phyloP scores from a whole-genome alignment of 345 rosid species.

The Lepidium africanum region DNA sequence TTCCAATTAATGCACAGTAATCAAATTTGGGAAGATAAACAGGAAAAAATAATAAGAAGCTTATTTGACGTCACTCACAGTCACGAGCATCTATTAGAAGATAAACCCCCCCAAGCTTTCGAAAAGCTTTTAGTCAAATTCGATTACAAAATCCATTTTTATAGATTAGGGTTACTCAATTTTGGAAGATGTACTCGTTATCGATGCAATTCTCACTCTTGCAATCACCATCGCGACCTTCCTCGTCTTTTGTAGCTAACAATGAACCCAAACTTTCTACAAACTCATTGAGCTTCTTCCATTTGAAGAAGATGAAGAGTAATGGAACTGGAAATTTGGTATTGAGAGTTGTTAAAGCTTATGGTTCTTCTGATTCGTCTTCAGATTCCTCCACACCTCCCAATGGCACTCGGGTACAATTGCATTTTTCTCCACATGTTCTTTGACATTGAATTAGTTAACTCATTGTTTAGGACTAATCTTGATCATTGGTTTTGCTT shows the following conservation, averaged over 20 bases:
- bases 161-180: not conserved
- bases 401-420: conserved; percentile 60
- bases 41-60: no score
- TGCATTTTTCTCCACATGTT: not conserved
- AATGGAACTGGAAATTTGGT: conserved; percentile 20
- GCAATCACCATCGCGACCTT: conserved; percentile 31
- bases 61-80: no score
- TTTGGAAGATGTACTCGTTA: conserved; percentile 48
- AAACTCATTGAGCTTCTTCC: conserved; percentile 35
- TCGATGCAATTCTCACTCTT: conserved; percentile 35
- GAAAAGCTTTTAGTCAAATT: no score
- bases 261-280: conserved; percentile 28
- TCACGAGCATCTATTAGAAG: no score
- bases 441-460: no score
- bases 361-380: conserved; percentile 44
- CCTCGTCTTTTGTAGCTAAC: conserved; percentile 12
- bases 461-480: not conserved
- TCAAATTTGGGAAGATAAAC: no score
- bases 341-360: conserved; percentile 44
- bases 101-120: no score
- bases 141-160: not conserved
- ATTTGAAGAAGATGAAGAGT: not conserved
- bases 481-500: not conserved
- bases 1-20: no score
- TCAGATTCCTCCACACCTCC: conserved; percentile 60